phyloP scores from a whole-genome alignment of 169 alveolate genomes.

The Fabrea salina region DNA sequence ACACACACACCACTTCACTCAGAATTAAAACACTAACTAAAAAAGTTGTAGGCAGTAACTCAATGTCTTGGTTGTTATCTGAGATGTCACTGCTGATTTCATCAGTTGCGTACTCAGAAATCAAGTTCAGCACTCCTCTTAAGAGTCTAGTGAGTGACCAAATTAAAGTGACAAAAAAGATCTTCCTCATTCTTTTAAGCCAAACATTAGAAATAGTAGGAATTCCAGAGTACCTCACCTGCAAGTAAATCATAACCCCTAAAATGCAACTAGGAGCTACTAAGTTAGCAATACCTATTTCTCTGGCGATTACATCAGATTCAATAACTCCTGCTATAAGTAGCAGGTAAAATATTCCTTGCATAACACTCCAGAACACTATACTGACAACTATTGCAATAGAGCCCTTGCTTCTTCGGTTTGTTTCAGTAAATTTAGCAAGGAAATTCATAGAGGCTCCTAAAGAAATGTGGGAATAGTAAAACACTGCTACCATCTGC shows the following conservation, averaged over 20 bases:
- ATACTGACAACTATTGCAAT: background rate
- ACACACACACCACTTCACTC: background rate
- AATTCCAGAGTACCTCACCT: slow-evolving; percentile 2
- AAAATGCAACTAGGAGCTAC: background rate
- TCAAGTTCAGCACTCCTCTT: background rate
- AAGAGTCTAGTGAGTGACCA: background rate
- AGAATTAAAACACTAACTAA: background rate
- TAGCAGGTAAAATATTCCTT: background rate
- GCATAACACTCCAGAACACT: background rate
- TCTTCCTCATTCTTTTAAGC: background rate
- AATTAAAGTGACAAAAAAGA: background rate
- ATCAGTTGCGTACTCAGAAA: background rate
- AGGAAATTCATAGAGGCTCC: background rate
- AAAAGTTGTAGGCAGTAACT: background rate
- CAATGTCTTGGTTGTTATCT: background rate
- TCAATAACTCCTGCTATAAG: background rate
- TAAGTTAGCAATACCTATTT: background rate
- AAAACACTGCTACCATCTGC: slow-evolving; percentile 16
- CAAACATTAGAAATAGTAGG: background rate
- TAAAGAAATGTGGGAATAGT: slow-evolving; percentile 3
- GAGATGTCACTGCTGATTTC: background rate
- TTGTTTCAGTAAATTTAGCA: background rate
- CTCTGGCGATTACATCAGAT: background rate
- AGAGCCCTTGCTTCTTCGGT: background rate
- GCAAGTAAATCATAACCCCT: background rate